Evolutionary conservation across 164 flowering plant species (phyloP), one percentile per base, ranked within the genome.

Genomic region (Stephania japonica): DNA sequence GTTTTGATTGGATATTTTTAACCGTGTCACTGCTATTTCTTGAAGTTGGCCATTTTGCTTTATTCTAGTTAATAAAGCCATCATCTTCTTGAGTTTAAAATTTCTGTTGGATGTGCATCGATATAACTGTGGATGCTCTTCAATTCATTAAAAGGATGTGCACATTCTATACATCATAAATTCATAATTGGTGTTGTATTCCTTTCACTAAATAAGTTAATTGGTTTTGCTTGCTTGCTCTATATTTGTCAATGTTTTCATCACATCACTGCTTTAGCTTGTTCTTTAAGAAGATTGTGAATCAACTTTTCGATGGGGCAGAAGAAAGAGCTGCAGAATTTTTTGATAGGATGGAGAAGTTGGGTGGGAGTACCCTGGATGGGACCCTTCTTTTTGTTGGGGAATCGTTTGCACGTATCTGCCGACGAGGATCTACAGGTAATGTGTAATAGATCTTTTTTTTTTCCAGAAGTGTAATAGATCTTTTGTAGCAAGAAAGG

Each of bases 381-480:
- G 86, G 84, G 14, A 67, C 86, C 67, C 80, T 87, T 50, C 71
- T 84, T 69, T 92, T 92, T 85, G 79, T 85, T 75, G 98, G 96
- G 75, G 94, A 92, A 73, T 76, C 67, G 76, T 88, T 92, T 88
- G 77, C 94, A 73, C 98, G 99, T 80, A 89, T 91, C 62, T 89
- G 93, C 76, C 86, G 99, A 4, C 98, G 99, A 75, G 99, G 99
- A 6, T 89, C 87, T 74, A 78, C 90, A 79, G 99, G 99, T 94
- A 77, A 21, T 43, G 56, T 59, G 32, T 42, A 24, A 32, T 53
- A 12, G 14, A 53, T 53, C 18, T 53, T 53, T 53, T n/a, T n/a
- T n/a, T n/a, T n/a, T n/a, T n/a, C n/a, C n/a, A n/a, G n/a, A n/a
- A n/a, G 56, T 59, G 32, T 42, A 24, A 32, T 53, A 12, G 14